These are phyloP conservation scores for Curvularia sp. DNA, from an alignment of 2,329 filamentous ascomycete genomes.

Conservation along the genomic window DNA sequence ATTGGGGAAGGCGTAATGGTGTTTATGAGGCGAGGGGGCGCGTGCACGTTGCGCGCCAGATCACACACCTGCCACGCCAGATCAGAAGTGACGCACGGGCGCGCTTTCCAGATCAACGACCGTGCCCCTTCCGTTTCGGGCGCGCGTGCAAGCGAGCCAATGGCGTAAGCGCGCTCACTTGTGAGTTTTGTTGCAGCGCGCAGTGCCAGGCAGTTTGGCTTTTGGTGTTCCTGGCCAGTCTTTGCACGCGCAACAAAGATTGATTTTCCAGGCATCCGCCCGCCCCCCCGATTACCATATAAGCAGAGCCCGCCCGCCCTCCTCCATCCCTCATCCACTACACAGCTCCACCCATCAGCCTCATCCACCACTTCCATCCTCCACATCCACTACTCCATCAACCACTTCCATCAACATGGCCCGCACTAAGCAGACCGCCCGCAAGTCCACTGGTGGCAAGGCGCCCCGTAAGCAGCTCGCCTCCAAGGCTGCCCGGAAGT, in stretches of 20 bases:
- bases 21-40: conserved; percentile 38
- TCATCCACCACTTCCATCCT: conserved; percentile 29
- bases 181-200: conserved; percentile 32
- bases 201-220: conserved; percentile 27
- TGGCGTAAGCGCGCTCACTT: conserved; percentile 21
- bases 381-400: conserved; percentile 32
- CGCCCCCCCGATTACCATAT: conserved; percentile 47
- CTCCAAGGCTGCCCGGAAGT: conserved; percentile 99
- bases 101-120: conserved; percentile 44
- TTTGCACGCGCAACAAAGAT: conserved; percentile 35
- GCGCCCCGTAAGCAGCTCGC: conserved; percentile 91
- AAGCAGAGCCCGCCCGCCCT: conserved; percentile 48
- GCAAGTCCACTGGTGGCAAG: conserved; percentile 71
- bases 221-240: conserved; percentile 41
- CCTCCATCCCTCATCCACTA: conserved; percentile 48
- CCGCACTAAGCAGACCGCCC: conserved; percentile 64
- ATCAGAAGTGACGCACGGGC: conserved; percentile 46
- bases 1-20: conserved; percentile 26
- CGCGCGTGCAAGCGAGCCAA: conserved; percentile 36
- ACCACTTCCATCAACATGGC: conserved; percentile 53
- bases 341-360: conserved; percentile 40
- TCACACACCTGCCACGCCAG: conserved; percentile 37
- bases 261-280: conserved; percentile 49
- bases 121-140: conserved; percentile 39
- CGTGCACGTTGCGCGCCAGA: conserved; percentile 34